Conservation (phyloP, 345 rosid species). For the Zanthoxylum bungeanum region DNA sequence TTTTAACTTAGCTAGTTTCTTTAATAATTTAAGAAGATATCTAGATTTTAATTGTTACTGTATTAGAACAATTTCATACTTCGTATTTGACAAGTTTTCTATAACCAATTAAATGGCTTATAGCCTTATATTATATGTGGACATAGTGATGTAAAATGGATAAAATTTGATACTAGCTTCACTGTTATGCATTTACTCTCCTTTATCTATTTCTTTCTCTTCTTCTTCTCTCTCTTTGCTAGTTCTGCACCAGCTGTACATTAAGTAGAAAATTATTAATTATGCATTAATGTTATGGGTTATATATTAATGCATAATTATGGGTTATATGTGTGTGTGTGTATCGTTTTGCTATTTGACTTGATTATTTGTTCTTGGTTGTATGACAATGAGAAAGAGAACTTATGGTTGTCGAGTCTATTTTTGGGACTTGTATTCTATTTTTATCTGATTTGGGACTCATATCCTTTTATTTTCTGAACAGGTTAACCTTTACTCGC, state of each 20-base stretch:
- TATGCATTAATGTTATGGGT: not conserved
- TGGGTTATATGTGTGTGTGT: too few species aligned
- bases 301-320: not conserved
- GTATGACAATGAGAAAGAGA: too few species aligned
- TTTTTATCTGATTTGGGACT: not conserved
- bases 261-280: not conserved
- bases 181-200: not conserved
- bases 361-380: too few species aligned
- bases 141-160: not conserved
- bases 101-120: not conserved
- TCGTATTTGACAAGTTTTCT: not conserved
- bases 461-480: not conserved
- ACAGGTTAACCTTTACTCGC: constrained; percentile 16
- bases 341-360: not conserved
- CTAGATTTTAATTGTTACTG: not conserved
- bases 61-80: not conserved
- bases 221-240: not conserved
- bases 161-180: not conserved
- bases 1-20: too few species aligned
- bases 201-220: not conserved
- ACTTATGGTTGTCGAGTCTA: too few species aligned
- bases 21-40: not conserved
- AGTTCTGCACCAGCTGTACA: not conserved
- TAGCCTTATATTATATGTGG: too few species aligned
- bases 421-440: too few species aligned